phyloP scores from a whole-genome alignment of 768 basidiomycete species.

The Russula sp. region DNA sequence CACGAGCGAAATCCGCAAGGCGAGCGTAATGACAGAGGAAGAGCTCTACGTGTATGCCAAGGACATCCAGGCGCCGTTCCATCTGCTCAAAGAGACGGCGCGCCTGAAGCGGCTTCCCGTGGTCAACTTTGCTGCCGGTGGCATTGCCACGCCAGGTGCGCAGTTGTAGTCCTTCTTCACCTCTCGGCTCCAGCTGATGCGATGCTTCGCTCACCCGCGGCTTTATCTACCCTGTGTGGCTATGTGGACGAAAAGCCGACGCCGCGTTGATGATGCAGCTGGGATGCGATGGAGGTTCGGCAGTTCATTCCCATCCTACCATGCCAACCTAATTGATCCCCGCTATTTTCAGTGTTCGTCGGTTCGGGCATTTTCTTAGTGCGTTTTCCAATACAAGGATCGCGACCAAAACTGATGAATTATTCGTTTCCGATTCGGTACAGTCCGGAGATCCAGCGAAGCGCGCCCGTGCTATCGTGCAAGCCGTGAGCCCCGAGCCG shows the following conservation, averaged over 20 bases:
- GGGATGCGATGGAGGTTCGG: conserved; percentile 92
- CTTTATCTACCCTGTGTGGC: conserved; percentile 18
- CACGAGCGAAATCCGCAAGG: conserved; percentile 75
- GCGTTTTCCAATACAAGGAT: conserved; percentile 25
- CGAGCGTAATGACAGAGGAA: conserved; percentile 86
- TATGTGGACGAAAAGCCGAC: conserved; percentile 51
- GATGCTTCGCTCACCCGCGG: not conserved
- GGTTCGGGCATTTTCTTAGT: conserved; percentile 97
- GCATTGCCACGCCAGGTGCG: conserved; percentile 83
- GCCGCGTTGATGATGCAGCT: conserved; percentile 99
- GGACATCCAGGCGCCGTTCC: conserved; percentile 88
- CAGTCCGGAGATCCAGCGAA: conserved; percentile 91
- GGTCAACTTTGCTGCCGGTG: conserved; percentile 95
- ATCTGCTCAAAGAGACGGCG: conserved; percentile 94
- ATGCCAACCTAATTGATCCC: not conserved
- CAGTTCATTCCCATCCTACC: not conserved
- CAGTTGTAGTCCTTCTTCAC: not conserved
- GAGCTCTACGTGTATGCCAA: conserved; percentile 93
- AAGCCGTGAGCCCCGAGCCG: conserved; percentile 53
- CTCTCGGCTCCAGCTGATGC: conserved; percentile 7
- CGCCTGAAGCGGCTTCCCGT: conserved; percentile 87
- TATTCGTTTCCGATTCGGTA: not conserved
- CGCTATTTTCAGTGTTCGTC: conserved; percentile 73
- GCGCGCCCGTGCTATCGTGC: conserved; percentile 91
- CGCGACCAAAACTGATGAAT: not conserved